These are phyloP conservation scores for Triticum turgidum DNA, from an alignment of 176 grass and related monocot species.

Conservation along the genomic window DNA sequence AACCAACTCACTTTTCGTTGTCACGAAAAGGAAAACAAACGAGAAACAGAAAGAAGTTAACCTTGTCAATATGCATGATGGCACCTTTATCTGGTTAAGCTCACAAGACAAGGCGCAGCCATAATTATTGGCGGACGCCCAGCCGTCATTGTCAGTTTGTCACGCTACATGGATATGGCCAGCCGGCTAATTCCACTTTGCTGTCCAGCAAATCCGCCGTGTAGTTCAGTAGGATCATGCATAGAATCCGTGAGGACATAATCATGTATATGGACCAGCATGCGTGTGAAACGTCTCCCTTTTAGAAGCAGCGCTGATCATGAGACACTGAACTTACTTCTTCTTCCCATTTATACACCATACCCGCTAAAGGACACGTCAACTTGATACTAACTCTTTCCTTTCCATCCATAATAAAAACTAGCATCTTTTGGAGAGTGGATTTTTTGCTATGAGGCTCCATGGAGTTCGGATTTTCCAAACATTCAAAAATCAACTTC, in stretches of 20 bases:
- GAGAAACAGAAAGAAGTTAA: background rate
- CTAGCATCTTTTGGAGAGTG: too few relatives aligned
- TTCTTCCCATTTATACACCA: background rate
- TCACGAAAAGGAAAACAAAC: background rate
- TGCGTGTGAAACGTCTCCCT: slow-evolving; percentile 20
- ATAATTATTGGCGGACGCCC: background rate
- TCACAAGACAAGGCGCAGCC: slow-evolving; percentile 12
- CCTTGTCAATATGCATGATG: background rate
- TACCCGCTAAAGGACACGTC: background rate
- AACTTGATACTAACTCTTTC: background rate
- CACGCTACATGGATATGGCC: background rate
- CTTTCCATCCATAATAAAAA: background rate
- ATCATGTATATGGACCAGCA: background rate
- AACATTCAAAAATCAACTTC: too few relatives aligned
- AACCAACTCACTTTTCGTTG: background rate
- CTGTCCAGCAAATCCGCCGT: slow-evolving; percentile 25
- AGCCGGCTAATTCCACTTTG: slow-evolving; percentile 10
- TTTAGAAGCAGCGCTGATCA: slow-evolving; percentile 27
- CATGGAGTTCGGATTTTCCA: too few relatives aligned
- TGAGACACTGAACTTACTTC: slow-evolving; percentile 26
- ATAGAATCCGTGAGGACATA: slow-evolving; percentile 31
- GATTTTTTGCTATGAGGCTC: too few relatives aligned
- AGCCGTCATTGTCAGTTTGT: slow-evolving; percentile 15
- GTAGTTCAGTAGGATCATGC: background rate
- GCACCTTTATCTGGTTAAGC: background rate